A percentile compares a stretch with the other conserved stretches of the same genome.
Conservation (phyloP, 805 yeast species). For the Nakazawaea populi region DNA sequence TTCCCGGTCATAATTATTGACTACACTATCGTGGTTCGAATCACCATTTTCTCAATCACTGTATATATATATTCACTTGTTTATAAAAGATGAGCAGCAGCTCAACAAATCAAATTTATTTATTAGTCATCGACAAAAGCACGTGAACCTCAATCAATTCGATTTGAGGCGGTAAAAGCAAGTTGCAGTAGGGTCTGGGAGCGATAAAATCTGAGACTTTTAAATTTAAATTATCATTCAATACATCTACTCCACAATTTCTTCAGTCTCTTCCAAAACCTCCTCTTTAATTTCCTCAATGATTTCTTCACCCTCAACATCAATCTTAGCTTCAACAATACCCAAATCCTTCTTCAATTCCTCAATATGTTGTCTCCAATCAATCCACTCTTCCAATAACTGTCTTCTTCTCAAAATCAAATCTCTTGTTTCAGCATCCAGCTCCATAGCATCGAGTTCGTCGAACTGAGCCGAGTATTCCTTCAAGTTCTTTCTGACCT, state of each 20-base stretch:
- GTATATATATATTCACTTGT: too few relatives aligned
- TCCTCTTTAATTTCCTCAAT: constrained; percentile 79
- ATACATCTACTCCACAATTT: constrained; percentile 41
- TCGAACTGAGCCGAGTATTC: constrained; percentile 92
- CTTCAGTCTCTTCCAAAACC: constrained; percentile 66
- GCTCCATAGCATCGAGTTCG: constrained; percentile 93
- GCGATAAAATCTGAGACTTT: too few relatives aligned
- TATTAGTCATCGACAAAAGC: background rate
- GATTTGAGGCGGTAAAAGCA: too few relatives aligned
- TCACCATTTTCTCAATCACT: too few relatives aligned
- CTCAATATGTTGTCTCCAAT: constrained; percentile 59
- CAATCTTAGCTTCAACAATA: constrained; percentile 40
- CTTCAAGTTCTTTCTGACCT: constrained; percentile 82
- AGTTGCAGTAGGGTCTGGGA: too few relatives aligned
- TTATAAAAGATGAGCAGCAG: background rate
- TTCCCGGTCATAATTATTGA: background rate
- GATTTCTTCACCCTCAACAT: constrained; percentile 42
- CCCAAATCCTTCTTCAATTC: constrained; percentile 40
- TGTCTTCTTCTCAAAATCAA: constrained; percentile 79
- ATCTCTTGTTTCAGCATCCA: constrained; percentile 86
- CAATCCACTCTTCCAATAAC: constrained; percentile 78
- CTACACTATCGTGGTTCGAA: too few relatives aligned
- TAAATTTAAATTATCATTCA: background rate
- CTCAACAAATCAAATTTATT: background rate
- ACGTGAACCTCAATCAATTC: too few relatives aligned